phyloP scores from a whole-genome alignment of 176 grass and related monocot species.

The Zoysia japonica region DNA sequence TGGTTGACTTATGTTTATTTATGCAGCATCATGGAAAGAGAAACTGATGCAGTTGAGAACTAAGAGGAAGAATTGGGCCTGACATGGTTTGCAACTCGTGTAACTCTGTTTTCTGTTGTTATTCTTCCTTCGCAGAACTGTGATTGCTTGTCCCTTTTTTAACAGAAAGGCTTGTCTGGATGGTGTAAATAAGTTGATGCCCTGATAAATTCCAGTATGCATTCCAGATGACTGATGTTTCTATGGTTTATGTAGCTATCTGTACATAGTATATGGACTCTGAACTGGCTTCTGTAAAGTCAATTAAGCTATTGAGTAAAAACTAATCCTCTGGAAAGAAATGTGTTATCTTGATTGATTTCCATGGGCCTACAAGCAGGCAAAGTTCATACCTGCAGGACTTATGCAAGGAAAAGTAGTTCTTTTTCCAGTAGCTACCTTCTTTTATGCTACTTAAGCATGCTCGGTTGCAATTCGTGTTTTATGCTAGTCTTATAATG shows the following conservation, averaged over 20 bases:
- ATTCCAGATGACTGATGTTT: constrained; percentile 34
- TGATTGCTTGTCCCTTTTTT: neutral
- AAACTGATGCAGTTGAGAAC: constrained; percentile 67
- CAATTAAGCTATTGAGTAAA: constrained; percentile 21
- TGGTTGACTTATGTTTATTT: constrained; percentile 8
- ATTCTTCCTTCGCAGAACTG: neutral
- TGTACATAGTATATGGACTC: constrained; percentile 42
- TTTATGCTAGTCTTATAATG: too few relatives aligned
- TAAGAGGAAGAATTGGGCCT: constrained; percentile 82
- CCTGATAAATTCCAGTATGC: constrained; percentile 10
- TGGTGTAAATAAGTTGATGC: constrained; percentile 56
- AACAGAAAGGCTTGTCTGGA: neutral
- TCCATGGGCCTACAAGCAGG: too few relatives aligned
- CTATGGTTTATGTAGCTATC: constrained; percentile 37
- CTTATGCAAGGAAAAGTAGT: too few relatives aligned
- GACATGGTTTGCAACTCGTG: constrained; percentile 30
- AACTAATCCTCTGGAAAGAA: constrained; percentile 12
- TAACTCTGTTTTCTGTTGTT: constrained; percentile 12
- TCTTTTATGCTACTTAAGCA: too few relatives aligned
- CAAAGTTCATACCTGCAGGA: too few relatives aligned
- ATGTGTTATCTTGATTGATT: too few relatives aligned
- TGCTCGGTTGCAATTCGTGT: too few relatives aligned
- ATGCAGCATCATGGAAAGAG: constrained; percentile 75
- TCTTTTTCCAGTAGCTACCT: too few relatives aligned
- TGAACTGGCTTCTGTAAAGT: constrained; percentile 39